Evolutionary conservation across 306 rosid species (phyloP), one percentile per base, ranked within the genome.

Genomic region (Echinosophora koreensis): DNA sequence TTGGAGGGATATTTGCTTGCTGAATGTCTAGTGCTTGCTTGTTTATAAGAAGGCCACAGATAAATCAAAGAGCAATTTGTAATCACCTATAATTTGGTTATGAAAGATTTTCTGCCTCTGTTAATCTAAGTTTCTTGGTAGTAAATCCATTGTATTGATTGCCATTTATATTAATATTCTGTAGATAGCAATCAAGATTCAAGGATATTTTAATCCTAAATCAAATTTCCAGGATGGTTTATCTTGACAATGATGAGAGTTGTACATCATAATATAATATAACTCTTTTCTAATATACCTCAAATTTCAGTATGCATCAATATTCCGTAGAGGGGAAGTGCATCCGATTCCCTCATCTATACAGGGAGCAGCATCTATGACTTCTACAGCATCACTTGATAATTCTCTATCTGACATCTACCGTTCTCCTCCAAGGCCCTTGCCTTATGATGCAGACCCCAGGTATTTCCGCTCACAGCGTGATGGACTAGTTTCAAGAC

Each of bases 401-500:
- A 85, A 87, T 89, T 87, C 97, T 60, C 63, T 96, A 30, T 86
- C 97, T 75, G 98, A 91, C 69, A 88, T 88, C 85, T 96, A 92
- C 82, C 99, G 87, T 52, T 92, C 99, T 81, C 99, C 97, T 81
- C 99, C 98, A 41, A 88, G 96, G 87, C 99, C 99, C 39, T 81
- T 96, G 87, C 99, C 99, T 73, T 96, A 96, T 70, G 99, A 96
- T 82, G 98, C 84, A 54, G 98, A 92, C 81, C 92, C 97, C 12
- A 86, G 98, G 85, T 80, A 69, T 81, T 79, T 83, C 83, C 93
- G 88, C 61, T 83, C 83, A 76, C 97, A 90, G 82, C 88, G 87
- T 52, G 98, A 94, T 76, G 91, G 90, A 60, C 80, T 92, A 61
- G 79, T 89, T 83, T 89, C 92, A 42, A 89, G 98, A 80, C 93